These are phyloP conservation scores for Magnolia kwangsiensis DNA, from an alignment of 164 flowering plant species.

Conservation along the genomic window DNA sequence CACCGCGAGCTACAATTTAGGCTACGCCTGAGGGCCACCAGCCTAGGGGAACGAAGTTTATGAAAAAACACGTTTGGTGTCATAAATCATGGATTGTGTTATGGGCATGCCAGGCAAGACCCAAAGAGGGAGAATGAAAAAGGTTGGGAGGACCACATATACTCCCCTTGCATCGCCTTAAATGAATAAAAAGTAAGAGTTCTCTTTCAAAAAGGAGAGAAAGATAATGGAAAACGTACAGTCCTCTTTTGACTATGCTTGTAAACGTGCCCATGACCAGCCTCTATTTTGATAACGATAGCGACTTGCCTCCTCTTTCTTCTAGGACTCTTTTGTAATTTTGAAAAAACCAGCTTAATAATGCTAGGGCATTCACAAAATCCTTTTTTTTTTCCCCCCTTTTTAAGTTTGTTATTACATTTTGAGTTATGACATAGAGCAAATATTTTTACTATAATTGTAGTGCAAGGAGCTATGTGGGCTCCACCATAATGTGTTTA, in stretches of 20 bases:
- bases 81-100: conserved; percentile 10
- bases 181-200: conserved; percentile 4
- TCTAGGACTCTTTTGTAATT: background rate
- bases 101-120: conserved; percentile 14
- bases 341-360: too few relatives aligned
- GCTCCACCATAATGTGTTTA: too few relatives aligned
- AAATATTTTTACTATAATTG: too few relatives aligned
- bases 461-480: too few relatives aligned
- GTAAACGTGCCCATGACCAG: background rate
- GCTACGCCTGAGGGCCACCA: background rate
- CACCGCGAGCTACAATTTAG: background rate
- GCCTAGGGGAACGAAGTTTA: background rate
- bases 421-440: too few relatives aligned
- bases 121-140: background rate
- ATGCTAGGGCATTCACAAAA: background rate
- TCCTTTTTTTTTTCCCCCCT: too few relatives aligned
- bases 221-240: conserved; percentile 7
- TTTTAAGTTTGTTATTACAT: too few relatives aligned
- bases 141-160: conserved; percentile 12
- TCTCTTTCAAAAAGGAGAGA: conserved; percentile 7
- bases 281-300: background rate
- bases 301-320: background rate
- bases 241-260: background rate
- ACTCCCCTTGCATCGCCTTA: background rate
- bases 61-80: background rate